Conservation (phyloP, 2,329 filamentous ascomycete genomes). For the Chaetomium globosum region DNA sequence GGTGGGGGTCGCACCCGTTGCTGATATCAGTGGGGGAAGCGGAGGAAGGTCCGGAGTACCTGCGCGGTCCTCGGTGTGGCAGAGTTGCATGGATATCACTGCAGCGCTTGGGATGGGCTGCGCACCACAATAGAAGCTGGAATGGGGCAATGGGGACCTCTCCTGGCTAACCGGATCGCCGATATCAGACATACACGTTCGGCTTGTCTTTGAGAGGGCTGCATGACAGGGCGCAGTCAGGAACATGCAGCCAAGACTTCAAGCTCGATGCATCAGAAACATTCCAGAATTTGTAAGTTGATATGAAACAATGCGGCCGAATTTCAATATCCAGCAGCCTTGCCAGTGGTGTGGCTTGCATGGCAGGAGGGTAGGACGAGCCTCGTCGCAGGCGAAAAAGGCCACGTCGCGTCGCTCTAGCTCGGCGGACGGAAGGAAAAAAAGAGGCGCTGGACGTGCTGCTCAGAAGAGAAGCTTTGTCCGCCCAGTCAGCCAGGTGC, state of each 20-base stretch:
- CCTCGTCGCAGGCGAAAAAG: neutral
- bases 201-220: conserved; percentile 14
- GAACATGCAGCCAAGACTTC: conserved; percentile 11
- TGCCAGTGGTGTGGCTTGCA: neutral
- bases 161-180: neutral
- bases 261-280: conserved; percentile 3
- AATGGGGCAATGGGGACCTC: neutral
- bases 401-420: neutral
- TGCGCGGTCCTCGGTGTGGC: neutral
- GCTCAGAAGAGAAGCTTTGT: neutral
- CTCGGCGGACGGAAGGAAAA: neutral
- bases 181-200: neutral
- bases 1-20: neutral
- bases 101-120: neutral
- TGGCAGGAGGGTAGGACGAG: conserved; percentile 17
- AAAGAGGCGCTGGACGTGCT: neutral
- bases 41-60: neutral
- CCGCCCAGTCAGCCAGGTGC: neutral
- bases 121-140: neutral
- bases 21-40: neutral
- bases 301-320: neutral
- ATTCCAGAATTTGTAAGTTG: neutral
- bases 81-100: neutral
- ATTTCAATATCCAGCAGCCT: neutral
- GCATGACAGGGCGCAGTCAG: conserved; percentile 27